Percentiles rank a stretch among this genome's conserved stretches.
Evolutionary conservation across 371 early-diverging fungal species (phyloP).

Genomic region (Apophysomyces sp.): DNA sequence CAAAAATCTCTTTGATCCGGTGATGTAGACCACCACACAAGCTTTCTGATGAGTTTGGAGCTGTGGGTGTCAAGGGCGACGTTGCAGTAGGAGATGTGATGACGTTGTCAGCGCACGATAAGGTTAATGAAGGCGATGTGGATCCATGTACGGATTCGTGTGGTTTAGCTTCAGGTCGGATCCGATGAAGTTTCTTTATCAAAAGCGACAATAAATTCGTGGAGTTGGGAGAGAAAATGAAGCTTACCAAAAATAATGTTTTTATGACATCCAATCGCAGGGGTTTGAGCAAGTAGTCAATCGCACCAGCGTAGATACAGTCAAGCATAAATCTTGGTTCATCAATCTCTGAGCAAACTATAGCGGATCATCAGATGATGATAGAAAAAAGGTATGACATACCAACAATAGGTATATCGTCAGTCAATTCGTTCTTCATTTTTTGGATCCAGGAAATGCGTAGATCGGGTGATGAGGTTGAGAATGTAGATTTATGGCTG

Average conservation of each 20-base stretch:
- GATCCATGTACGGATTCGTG: constrained; percentile 10
- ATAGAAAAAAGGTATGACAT: not conserved
- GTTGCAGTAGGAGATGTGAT: constrained; percentile 3
- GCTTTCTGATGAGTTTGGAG: constrained; percentile 1
- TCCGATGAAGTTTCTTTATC: constrained; percentile 18
- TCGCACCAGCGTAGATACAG: constrained; percentile 48
- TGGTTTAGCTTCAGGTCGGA: constrained; percentile 17
- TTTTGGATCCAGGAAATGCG: constrained; percentile 8
- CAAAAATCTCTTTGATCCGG: constrained; percentile 24
- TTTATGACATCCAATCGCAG: constrained; percentile 47
- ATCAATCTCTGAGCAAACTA: constrained; percentile 32
- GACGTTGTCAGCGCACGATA: constrained; percentile 1
- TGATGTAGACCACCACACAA: constrained; percentile 16
- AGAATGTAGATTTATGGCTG: not conserved
- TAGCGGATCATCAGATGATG: not conserved
- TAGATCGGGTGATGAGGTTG: not conserved
- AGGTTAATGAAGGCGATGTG: constrained; percentile 7
- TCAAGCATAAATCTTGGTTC: constrained; percentile 34
- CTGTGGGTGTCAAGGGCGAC: constrained; percentile 4
- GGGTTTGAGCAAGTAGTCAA: constrained; percentile 51
- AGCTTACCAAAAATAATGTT: constrained; percentile 51
- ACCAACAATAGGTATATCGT: constrained; percentile 9
- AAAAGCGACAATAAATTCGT: too few relatives aligned
- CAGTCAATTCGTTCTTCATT: not conserved
- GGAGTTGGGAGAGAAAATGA: not conserved